phyloP scores from a whole-genome alignment of 495 filamentous ascomycete genomes.

The Zalerion maritima region DNA sequence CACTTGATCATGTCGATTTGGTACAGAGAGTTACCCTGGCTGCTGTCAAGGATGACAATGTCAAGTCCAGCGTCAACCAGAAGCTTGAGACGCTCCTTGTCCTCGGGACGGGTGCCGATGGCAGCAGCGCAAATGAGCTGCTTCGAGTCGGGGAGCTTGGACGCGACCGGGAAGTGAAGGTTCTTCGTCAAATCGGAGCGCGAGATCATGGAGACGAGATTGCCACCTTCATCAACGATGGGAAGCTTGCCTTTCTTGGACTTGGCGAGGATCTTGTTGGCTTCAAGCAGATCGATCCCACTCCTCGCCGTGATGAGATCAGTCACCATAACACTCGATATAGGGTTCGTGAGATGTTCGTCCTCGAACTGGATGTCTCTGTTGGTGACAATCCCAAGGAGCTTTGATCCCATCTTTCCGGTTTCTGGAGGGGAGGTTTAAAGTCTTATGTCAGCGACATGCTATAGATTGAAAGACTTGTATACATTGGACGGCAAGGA shows the following conservation, averaged over 20 bases:
- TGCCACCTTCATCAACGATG: slow-evolving; percentile 74
- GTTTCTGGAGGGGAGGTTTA: slow-evolving; percentile 49
- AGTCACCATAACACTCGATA: slow-evolving; percentile 86
- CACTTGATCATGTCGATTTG: slow-evolving; percentile 95
- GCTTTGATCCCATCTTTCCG: slow-evolving; percentile 83
- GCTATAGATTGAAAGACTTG: slow-evolving; percentile 5
- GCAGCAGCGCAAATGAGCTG: slow-evolving; percentile 92
- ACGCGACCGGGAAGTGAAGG: slow-evolving; percentile 88
- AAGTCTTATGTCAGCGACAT: slow-evolving; percentile 13
- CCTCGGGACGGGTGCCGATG: slow-evolving; percentile 85
- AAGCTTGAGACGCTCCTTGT: slow-evolving; percentile 71
- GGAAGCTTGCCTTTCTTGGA: slow-evolving; percentile 99
- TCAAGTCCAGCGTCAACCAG: slow-evolving; percentile 92
- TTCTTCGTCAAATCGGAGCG: slow-evolving; percentile 98
- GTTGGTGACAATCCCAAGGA: slow-evolving; percentile 92
- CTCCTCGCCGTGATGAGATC: slow-evolving; percentile 82
- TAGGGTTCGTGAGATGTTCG: slow-evolving; percentile 46
- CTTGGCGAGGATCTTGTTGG: slow-evolving; percentile 80
- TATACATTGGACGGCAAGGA: slow-evolving; percentile 24
- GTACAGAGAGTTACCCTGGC: slow-evolving; percentile 94
- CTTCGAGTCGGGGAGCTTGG: slow-evolving; percentile 93
- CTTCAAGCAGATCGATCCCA: slow-evolving; percentile 74
- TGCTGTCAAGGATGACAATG: slow-evolving; percentile 88
- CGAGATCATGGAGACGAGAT: slow-evolving; percentile 88
- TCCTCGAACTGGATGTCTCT: slow-evolving; percentile 95